Evolutionary conservation across 1,139 yeast species (phyloP).

Genomic region (Pichia sp.): DNA sequence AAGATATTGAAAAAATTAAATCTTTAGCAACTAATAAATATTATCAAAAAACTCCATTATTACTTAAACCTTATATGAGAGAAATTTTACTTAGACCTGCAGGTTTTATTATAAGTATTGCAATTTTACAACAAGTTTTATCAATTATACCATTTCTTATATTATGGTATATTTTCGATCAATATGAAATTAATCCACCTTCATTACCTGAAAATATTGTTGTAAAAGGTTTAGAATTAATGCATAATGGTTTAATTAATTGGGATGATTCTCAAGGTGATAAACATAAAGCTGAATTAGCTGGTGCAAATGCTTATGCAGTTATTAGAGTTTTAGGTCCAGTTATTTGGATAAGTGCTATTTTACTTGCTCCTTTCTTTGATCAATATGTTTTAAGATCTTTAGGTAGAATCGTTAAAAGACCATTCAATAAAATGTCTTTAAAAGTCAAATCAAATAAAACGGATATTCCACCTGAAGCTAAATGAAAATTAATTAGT

Average conservation of each 20-base stretch:
- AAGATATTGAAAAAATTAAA: slow-evolving; percentile 19
- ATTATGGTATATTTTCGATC: slow-evolving; percentile 69
- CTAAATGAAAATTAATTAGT: background rate
- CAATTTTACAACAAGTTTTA: slow-evolving; percentile 76
- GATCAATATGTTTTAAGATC: slow-evolving; percentile 55
- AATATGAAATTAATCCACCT: slow-evolving; percentile 42
- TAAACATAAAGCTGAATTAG: slow-evolving; percentile 47
- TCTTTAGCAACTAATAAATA: slow-evolving; percentile 26
- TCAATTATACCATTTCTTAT: slow-evolving; percentile 76
- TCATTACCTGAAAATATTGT: slow-evolving; percentile 65
- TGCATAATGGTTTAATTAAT: slow-evolving; percentile 40
- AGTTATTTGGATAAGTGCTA: slow-evolving; percentile 37
- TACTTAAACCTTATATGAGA: slow-evolving; percentile 28
- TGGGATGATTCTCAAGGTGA: slow-evolving; percentile 36
- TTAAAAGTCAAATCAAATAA: background rate
- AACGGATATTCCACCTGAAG: slow-evolving; percentile 6
- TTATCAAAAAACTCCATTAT: slow-evolving; percentile 25
- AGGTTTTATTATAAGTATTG: slow-evolving; percentile 43
- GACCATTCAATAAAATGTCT: slow-evolving; percentile 22
- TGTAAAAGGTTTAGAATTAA: slow-evolving; percentile 53
- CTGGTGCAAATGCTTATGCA: slow-evolving; percentile 88
- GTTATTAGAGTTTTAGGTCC: slow-evolving; percentile 49
- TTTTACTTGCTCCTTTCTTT: slow-evolving; percentile 59
- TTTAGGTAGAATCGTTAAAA: slow-evolving; percentile 31
- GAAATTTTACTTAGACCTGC: slow-evolving; percentile 27